These are phyloP conservation scores for Cryptomeria japonica DNA, from an alignment of 75 land plant species.

Conservation along the genomic window DNA sequence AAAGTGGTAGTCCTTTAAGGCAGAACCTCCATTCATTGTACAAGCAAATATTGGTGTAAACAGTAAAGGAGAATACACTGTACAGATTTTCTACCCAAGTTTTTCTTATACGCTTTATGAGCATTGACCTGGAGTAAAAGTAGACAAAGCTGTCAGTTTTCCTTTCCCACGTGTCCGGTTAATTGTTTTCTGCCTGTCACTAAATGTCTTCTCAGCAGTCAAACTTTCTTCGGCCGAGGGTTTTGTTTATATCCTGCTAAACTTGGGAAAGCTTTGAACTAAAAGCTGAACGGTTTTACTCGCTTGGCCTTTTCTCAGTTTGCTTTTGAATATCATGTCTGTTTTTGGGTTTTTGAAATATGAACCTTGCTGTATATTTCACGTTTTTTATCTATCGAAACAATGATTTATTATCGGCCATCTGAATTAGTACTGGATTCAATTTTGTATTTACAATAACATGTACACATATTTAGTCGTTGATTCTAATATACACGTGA, in stretches of 20 bases:
- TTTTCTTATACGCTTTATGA: neutral
- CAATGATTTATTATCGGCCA: too few species aligned
- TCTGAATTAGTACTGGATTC: too few species aligned
- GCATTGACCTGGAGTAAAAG: neutral
- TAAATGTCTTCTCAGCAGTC: neutral
- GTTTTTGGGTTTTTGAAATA: too few species aligned
- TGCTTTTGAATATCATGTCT: neutral
- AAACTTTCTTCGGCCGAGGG: neutral
- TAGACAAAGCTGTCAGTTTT: neutral
- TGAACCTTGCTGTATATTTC: too few species aligned
- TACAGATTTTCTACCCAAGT: neutral
- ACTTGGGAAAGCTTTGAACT: neutral
- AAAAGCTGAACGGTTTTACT: neutral
- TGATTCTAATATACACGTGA: too few species aligned
- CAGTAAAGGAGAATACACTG: neutral
- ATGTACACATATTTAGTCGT: too few species aligned
- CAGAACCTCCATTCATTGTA: neutral
- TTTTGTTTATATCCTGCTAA: neutral
- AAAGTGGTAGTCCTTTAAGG: constrained; percentile 20
- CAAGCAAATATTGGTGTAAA: neutral
- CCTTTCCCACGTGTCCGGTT: neutral
- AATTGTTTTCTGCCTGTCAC: neutral
- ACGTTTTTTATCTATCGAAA: too few species aligned
- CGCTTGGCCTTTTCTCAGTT: neutral
- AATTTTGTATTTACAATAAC: too few species aligned